Conservation (phyloP, 2,329 filamentous ascomycete species). For the Periconia sp. region DNA sequence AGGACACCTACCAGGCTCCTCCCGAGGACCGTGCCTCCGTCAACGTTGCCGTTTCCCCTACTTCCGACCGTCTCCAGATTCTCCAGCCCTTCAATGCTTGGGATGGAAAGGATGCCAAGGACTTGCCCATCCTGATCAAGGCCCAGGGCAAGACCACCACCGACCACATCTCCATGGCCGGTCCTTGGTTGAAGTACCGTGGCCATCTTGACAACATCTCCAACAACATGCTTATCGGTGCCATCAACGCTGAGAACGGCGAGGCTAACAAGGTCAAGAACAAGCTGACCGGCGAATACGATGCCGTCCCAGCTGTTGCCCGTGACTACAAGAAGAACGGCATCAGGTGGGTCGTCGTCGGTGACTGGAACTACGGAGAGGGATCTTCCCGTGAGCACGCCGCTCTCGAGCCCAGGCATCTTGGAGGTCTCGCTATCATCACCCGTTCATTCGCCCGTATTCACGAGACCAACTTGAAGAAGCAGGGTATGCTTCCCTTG, state of each 20-base stretch:
- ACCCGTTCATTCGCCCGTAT: constrained; percentile 96
- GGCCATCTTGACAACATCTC: constrained; percentile 99
- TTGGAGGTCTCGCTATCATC: constrained; percentile 96
- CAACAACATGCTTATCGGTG: constrained; percentile 99
- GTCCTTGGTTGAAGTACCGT: constrained; percentile 98
- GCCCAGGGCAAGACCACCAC: constrained; percentile 94
- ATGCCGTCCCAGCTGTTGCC: constrained; percentile 87
- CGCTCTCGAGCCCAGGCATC: constrained; percentile 94
- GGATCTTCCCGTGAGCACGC: constrained; percentile 97
- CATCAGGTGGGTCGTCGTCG: constrained; percentile 94
- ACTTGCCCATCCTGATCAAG: constrained; percentile 95
- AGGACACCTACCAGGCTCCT: constrained; percentile 94
- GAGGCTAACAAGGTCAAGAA: constrained; percentile 99
- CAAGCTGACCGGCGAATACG: constrained; percentile 78
- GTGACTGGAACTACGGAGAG: constrained; percentile 99
- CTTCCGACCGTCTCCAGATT: constrained; percentile 91
- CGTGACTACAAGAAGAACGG: constrained; percentile 98
- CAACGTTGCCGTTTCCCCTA: constrained; percentile 79
- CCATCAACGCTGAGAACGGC: constrained; percentile 91
- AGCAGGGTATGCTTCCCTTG: constrained; percentile 99
- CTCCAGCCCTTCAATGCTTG: constrained; percentile 83
- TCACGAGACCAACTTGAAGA: constrained; percentile 99
- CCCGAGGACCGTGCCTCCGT: constrained; percentile 75
- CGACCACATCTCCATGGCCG: constrained; percentile 96
- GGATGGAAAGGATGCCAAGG: constrained; percentile 85